Evolutionary conservation across 768 basidiomycete genomes (phyloP).

Genomic region (Hirschioporus abietinus): DNA sequence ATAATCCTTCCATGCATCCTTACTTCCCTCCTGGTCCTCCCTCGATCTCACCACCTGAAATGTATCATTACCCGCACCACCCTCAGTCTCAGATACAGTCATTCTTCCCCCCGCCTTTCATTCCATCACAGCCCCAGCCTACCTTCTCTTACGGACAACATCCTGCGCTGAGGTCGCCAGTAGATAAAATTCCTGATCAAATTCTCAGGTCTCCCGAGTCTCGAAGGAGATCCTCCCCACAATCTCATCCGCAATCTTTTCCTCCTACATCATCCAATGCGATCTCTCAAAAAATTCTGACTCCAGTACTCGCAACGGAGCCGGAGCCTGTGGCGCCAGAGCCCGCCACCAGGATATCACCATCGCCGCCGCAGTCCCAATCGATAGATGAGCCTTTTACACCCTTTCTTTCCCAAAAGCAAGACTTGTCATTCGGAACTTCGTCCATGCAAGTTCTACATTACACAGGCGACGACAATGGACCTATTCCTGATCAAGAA

Average conservation of each 20-base stretch:
- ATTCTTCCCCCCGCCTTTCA: constrained; percentile 27
- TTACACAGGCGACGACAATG: not conserved
- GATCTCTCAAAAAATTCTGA: not conserved
- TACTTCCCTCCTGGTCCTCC: constrained; percentile 25
- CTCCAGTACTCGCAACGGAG: not conserved
- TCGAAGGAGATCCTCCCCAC: constrained; percentile 16
- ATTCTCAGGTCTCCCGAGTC: constrained; percentile 25
- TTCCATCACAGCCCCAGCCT: constrained; percentile 18
- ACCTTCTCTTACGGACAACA: constrained; percentile 18
- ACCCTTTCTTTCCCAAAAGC: not conserved
- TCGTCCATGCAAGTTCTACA: not conserved
- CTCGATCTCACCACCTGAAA: constrained; percentile 12
- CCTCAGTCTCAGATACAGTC: constrained; percentile 30
- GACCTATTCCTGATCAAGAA: constrained; percentile 1
- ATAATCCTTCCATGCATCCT: constrained; percentile 20
- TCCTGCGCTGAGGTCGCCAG: constrained; percentile 22
- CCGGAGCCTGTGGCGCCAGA: not conserved
- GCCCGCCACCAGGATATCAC: not conserved
- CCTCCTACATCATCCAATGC: not conserved
- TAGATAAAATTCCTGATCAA: constrained; percentile 23
- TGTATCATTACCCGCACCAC: constrained; percentile 9
- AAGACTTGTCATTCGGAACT: not conserved
- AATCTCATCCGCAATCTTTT: not conserved
- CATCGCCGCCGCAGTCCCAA: not conserved
- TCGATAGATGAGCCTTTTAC: not conserved